phyloP scores from a whole-genome alignment of 1,284 basidiomycete genomes.

The Megacollybia platyphylla region DNA sequence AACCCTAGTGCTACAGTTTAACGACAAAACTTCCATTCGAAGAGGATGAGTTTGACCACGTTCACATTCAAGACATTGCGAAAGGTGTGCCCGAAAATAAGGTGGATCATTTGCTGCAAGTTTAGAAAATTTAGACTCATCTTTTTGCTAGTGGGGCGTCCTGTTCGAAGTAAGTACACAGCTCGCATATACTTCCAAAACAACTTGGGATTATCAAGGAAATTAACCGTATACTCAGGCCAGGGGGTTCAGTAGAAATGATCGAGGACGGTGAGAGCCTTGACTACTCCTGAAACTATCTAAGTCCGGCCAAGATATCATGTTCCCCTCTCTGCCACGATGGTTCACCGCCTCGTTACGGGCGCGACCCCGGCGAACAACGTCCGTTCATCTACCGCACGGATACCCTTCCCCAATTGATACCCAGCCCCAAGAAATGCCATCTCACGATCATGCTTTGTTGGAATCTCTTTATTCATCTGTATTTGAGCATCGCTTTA shows the following conservation, averaged over 20 bases:
- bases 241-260: conserved; percentile 58
- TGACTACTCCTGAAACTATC: neutral
- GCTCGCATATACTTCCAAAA: conserved; percentile 20
- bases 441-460: conserved; percentile 45
- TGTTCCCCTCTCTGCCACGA: conserved; percentile 48
- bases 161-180: conserved; percentile 32
- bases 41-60: conserved; percentile 67
- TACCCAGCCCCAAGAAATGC: conserved; percentile 16
- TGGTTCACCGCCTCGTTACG: conserved; percentile 58
- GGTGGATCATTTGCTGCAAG: conserved; percentile 19
- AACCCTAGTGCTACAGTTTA: conserved; percentile 27
- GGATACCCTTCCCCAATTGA: conserved; percentile 19
- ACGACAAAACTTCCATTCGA: conserved; percentile 65
- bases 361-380: conserved; percentile 26
- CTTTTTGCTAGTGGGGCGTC: conserved; percentile 40
- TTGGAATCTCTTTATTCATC: conserved; percentile 52
- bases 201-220: conserved; percentile 28
- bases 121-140: conserved; percentile 1
- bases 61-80: conserved; percentile 54
- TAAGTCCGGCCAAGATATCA: conserved; percentile 27
- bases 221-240: conserved; percentile 51
- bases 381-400: conserved; percentile 35
- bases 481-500: conserved; percentile 53
- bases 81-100: conserved; percentile 65
- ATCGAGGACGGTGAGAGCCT: conserved; percentile 48